These are phyloP conservation scores for Otatea glauca DNA, from an alignment of 176 grass and related monocot species.

Conservation along the genomic window DNA sequence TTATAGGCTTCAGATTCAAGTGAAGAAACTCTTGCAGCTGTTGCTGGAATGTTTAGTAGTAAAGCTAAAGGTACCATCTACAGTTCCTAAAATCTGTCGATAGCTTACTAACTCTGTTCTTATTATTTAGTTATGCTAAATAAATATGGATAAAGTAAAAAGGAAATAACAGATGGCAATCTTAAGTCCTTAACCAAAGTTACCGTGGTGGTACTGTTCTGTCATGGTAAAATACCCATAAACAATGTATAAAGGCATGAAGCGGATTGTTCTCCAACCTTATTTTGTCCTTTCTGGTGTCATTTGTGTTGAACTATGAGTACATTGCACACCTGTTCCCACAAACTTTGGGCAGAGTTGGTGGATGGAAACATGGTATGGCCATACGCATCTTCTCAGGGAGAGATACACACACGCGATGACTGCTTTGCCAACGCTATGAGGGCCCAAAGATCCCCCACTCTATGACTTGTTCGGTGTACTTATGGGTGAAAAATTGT, in stretches of 20 bases:
- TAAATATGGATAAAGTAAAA: neutral
- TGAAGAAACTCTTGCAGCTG: slow-evolving; percentile 91
- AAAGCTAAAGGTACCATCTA: slow-evolving; percentile 97
- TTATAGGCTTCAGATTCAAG: slow-evolving; percentile 92
- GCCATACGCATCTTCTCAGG: too few species aligned
- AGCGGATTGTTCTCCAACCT: neutral
- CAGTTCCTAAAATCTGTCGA: slow-evolving; percentile 1
- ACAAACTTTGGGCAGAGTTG: neutral
- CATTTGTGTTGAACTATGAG: slow-evolving; percentile 2
- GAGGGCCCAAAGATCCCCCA: neutral
- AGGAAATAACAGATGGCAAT: neutral
- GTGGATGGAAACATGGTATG: neutral
- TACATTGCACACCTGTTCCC: neutral
- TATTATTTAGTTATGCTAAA: slow-evolving; percentile 25
- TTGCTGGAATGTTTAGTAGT: slow-evolving; percentile 99
- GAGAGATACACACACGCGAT: too few species aligned
- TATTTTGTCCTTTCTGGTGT: neutral
- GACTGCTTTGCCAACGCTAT: too few species aligned
- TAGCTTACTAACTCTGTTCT: slow-evolving; percentile 26
- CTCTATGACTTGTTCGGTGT: neutral
- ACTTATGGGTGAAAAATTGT: neutral
- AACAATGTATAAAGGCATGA: neutral
- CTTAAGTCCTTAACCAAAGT: neutral
- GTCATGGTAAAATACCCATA: neutral
- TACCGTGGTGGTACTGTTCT: neutral